Conservation (phyloP, 2,329 filamentous ascomycete species). For the Calonectria honghensis region DNA sequence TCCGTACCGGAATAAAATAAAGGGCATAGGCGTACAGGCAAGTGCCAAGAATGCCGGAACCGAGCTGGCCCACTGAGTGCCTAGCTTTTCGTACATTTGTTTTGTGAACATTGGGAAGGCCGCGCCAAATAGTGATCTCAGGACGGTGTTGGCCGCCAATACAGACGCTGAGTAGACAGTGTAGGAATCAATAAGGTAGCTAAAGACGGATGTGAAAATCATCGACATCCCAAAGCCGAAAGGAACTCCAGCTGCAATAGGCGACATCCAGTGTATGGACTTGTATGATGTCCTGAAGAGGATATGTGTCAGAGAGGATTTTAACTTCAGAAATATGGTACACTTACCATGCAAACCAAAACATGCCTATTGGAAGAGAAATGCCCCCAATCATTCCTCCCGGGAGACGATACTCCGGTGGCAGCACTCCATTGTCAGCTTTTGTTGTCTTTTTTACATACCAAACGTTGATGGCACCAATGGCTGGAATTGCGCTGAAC, state of each 20-base stretch:
- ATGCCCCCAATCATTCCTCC: conserved; percentile 76
- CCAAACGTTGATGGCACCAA: conserved; percentile 71
- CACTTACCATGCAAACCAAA: conserved; percentile 79
- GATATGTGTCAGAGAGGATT: accelerated
- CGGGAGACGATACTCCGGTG: conserved; percentile 78
- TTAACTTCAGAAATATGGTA: conserved; percentile 57
- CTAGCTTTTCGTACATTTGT: conserved; percentile 54
- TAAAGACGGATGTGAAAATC: conserved; percentile 79
- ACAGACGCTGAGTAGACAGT: conserved; percentile 86
- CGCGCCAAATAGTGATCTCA: conserved; percentile 49
- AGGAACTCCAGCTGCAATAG: conserved; percentile 64
- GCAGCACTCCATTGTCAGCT: conserved; percentile 71
- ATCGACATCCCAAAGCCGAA: conserved; percentile 76
- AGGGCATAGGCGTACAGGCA: conserved; percentile 50
- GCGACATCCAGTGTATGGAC: conserved; percentile 74
- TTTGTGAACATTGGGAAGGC: conserved; percentile 52
- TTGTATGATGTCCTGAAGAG: conserved; percentile 47
- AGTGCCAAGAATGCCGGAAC: conserved; percentile 50
- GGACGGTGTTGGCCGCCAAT: conserved; percentile 73
- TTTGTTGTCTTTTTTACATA: conserved; percentile 66
- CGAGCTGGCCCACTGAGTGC: conserved; percentile 52
- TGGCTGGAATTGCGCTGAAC: conserved; percentile 71
- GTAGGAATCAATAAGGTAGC: conserved; percentile 82
- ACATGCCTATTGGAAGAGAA: conserved; percentile 75
- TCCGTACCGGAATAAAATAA: conserved; percentile 49